Percentiles rank a stretch among this genome's conserved stretches.
Evolutionary conservation across 73 alveolate genomes (phyloP).

Genomic region (Urostyla sp.): DNA sequence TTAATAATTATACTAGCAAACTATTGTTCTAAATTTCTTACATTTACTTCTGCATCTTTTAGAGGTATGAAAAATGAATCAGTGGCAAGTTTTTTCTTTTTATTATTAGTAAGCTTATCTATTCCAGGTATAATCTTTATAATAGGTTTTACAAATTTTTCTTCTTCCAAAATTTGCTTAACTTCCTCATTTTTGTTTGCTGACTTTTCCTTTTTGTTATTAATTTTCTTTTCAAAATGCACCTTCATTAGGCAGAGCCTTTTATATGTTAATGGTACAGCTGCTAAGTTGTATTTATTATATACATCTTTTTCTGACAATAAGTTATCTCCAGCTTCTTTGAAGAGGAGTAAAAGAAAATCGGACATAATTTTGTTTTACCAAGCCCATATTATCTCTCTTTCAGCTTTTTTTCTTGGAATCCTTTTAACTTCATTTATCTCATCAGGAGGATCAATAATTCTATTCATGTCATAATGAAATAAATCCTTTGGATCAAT

Average conservation of each 20-base stretch:
- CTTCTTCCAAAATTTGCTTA: no score
- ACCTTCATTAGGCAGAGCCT: neutral
- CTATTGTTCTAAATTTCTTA: conserved; percentile 12
- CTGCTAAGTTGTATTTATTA: conserved; percentile 39
- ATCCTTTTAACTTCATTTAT: conserved; percentile 12
- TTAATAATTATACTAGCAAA: neutral
- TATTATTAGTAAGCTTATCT: no score
- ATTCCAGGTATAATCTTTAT: no score
- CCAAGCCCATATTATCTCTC: conserved; percentile 31
- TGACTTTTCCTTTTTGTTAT: no score
- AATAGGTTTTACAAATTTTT: no score
- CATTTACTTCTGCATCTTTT: neutral
- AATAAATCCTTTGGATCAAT: neutral
- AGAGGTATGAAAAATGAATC: conserved; percentile 2
- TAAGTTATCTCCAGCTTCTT: conserved; percentile 7
- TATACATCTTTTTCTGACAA: neutral
- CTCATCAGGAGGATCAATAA: conserved; percentile 28
- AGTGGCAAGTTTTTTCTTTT: no score
- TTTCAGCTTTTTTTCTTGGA: conserved; percentile 35
- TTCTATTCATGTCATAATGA: conserved; percentile 30
- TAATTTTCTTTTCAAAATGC: conserved; percentile 47
- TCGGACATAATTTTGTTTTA: conserved; percentile 45
- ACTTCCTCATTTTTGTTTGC: no score
- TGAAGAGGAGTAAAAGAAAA: conserved; percentile 16
- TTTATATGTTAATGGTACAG: conserved; percentile 54